These are phyloP conservation scores for Botryobasidium botryosum DNA, from an alignment of 768 basidiomycete species.

Conservation along the genomic window DNA sequence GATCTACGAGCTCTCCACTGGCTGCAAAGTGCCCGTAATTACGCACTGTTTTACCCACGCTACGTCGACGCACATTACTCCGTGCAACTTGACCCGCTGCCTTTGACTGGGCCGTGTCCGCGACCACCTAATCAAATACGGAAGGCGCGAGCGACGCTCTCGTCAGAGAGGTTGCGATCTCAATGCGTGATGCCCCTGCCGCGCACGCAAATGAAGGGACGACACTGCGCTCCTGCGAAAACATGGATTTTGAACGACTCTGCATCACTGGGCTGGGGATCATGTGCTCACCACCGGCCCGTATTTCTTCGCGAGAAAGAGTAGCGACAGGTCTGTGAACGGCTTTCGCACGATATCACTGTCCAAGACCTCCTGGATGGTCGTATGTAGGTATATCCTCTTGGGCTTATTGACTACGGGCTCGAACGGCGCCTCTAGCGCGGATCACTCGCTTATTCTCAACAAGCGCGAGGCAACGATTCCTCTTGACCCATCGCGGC, in stretches of 20 bases:
- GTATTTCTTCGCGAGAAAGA: neutral
- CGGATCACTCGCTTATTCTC: slow-evolving; percentile 50
- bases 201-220: neutral
- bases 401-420: no score
- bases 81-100: neutral
- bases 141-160: neutral
- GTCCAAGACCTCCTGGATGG: no score
- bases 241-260: no score
- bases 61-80: neutral
- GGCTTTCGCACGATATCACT: neutral
- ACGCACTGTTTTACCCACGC: neutral
- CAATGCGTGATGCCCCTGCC: neutral
- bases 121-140: neutral
- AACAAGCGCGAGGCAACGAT: slow-evolving; percentile 49
- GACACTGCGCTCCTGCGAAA: neutral
- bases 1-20: no score
- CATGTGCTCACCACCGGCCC: neutral
- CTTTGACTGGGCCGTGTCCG: neutral
- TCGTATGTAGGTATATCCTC: no score
- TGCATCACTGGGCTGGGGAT: neutral
- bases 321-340: neutral
- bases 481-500: slow-evolving; percentile 50
- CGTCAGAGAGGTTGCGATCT: neutral
- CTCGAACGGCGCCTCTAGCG: no score
- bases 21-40: neutral